These are phyloP conservation scores for Apiotrichum akiyoshidainum DNA, from an alignment of 1,284 basidiomycete genomes.

Conservation along the genomic window DNA sequence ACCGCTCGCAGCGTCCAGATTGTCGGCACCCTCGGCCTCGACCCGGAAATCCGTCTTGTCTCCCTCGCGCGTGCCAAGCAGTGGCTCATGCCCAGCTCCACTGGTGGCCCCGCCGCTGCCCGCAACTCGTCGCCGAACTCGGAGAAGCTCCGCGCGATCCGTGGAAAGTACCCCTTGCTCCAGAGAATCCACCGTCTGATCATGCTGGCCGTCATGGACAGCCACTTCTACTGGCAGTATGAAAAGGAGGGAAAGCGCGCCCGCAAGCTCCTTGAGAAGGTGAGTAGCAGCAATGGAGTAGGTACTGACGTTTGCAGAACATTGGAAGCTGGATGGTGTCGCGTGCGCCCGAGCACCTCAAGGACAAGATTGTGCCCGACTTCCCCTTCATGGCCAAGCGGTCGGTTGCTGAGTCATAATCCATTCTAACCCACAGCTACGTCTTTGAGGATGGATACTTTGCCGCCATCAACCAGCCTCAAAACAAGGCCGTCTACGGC, in stretches of 20 bases:
- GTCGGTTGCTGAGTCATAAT: not conserved
- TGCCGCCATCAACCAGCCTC: slow-evolving; percentile 17
- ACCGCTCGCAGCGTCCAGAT: slow-evolving; percentile 12
- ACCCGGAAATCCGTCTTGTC: slow-evolving; percentile 20
- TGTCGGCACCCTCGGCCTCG: slow-evolving; percentile 20
- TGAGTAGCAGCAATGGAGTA: not conserved
- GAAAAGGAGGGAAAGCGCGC: slow-evolving; percentile 14
- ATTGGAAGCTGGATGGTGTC: slow-evolving; percentile 15
- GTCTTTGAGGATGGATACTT: slow-evolving; percentile 26
- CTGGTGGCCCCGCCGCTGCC: slow-evolving; percentile 2
- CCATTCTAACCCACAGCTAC: slow-evolving; percentile 1
- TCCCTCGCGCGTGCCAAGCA: slow-evolving; percentile 21
- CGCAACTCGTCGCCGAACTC: slow-evolving; percentile 17
- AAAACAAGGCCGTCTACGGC: slow-evolving; percentile 18
- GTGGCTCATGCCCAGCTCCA: slow-evolving; percentile 20
- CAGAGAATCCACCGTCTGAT: slow-evolving; percentile 14
- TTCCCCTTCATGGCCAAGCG: slow-evolving; percentile 12
- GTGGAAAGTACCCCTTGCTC: slow-evolving; percentile 13
- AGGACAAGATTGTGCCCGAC: slow-evolving; percentile 18
- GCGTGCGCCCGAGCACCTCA: slow-evolving; percentile 15
- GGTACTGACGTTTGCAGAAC: not conserved
- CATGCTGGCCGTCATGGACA: slow-evolving; percentile 14
- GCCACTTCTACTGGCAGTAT: slow-evolving; percentile 14
- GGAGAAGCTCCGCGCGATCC: slow-evolving; percentile 9
- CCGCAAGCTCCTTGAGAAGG: slow-evolving; percentile 14